Evolutionary conservation across 2,329 filamentous ascomycete genomes (phyloP).

Genomic region (Hymenotorrendiella dingleyae): DNA sequence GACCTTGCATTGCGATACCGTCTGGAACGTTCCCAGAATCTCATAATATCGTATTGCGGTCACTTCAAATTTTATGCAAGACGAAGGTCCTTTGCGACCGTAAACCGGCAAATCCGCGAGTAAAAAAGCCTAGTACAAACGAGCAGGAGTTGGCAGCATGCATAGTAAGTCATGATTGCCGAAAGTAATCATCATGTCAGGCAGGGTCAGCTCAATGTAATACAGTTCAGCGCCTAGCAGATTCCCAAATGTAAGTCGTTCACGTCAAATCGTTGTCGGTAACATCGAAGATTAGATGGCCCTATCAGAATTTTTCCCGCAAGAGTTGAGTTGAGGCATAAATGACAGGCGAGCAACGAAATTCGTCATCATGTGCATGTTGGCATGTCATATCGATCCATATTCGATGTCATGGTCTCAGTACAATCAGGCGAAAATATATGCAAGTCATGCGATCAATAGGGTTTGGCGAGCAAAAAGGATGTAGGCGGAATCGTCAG

Average conservation of each 20-base stretch:
- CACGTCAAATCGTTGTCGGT: conserved; percentile 15
- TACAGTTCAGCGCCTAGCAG: conserved; percentile 16
- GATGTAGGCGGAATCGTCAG: conserved; percentile 17
- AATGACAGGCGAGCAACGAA: conserved; percentile 17
- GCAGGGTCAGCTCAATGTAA: conserved; percentile 24
- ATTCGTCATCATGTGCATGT: conserved; percentile 27
- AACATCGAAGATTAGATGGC: conserved; percentile 8
- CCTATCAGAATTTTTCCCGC: conserved; percentile 2
- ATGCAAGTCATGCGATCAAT: conserved; percentile 30
- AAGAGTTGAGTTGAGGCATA: conserved; percentile 17
- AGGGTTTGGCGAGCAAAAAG: conserved; percentile 22
- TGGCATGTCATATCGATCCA: conserved; percentile 29
- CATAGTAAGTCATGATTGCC: conserved; percentile 15
- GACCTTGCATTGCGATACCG: neutral
- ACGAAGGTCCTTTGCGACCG: neutral
- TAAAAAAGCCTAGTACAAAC: neutral
- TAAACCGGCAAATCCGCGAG: neutral
- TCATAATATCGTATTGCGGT: neutral
- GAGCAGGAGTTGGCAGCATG: conserved; percentile 17
- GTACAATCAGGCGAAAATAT: conserved; percentile 23
- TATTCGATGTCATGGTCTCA: conserved; percentile 30
- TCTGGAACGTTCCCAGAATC: neutral
- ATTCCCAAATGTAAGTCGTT: conserved; percentile 5
- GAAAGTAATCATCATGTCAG: conserved; percentile 21
- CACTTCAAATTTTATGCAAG: conserved; percentile 7